These are phyloP conservation scores for Gremmenia infestans DNA, from an alignment of 2,329 filamentous ascomycete genomes.

Conservation along the genomic window DNA sequence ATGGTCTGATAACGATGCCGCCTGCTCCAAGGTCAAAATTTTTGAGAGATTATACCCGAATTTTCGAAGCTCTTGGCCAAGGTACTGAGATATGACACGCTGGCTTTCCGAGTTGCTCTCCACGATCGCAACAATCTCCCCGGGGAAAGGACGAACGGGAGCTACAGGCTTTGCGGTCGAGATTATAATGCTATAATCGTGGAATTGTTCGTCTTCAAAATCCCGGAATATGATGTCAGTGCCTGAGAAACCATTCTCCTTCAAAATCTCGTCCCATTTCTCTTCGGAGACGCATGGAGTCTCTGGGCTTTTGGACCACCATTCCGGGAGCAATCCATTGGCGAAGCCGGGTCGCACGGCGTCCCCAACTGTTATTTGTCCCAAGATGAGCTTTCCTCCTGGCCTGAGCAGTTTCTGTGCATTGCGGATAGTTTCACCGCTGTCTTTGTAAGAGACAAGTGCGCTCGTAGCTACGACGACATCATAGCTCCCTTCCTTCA, in stretches of 20 bases:
- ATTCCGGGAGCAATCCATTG: constrained; percentile 25
- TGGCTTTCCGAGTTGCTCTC: no score
- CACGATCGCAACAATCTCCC: no score
- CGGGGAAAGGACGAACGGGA: no score
- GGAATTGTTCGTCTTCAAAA: background rate
- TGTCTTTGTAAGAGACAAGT: constrained; percentile 16
- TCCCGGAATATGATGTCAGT: constrained; percentile 19
- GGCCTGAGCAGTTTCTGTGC: constrained; percentile 27
- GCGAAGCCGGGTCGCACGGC: constrained; percentile 5
- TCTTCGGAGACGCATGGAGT: constrained; percentile 1
- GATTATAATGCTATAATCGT: background rate
- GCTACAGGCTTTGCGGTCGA: background rate
- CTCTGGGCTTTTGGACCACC: constrained; percentile 27
- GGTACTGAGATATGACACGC: no score
- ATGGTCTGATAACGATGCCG: background rate
- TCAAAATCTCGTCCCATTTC: background rate
- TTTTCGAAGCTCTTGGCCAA: no score
- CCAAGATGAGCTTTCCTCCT: constrained; percentile 24
- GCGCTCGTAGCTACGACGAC: constrained; percentile 20
- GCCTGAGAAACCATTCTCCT: constrained; percentile 24
- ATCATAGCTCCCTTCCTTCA: constrained; percentile 13
- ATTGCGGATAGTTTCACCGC: constrained; percentile 22
- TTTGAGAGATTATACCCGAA: background rate
- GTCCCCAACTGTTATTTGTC: constrained; percentile 14
- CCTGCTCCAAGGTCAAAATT: background rate